A percentile compares a stretch with the other conserved stretches of the same genome.
Evolutionary conservation across 2,329 filamentous ascomycete species (phyloP).

Genomic region (Cordyceps tenuipes): DNA sequence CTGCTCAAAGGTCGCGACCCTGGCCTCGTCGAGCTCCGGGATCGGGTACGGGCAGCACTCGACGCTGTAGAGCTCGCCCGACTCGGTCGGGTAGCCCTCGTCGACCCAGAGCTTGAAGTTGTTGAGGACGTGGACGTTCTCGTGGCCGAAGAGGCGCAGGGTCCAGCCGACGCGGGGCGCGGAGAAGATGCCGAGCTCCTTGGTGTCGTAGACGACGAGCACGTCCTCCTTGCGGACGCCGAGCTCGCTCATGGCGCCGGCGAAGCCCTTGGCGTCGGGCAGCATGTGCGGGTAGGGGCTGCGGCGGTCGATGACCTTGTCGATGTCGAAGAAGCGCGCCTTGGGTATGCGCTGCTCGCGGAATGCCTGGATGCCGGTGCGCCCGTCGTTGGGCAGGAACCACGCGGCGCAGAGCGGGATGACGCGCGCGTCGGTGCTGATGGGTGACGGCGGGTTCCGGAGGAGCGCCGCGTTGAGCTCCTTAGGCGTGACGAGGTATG

Average conservation of each 20-base stretch:
- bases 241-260: slow-evolving; percentile 77
- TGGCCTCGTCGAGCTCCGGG: slow-evolving; percentile 49
- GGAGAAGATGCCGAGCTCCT: slow-evolving; percentile 88
- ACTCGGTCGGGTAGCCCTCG: slow-evolving; percentile 71
- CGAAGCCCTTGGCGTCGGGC: slow-evolving; percentile 71
- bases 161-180: slow-evolving; percentile 94
- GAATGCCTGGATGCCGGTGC: slow-evolving; percentile 74
- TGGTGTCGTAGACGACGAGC: slow-evolving; percentile 88
- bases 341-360: slow-evolving; percentile 75
- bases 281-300: slow-evolving; percentile 97
- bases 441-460: slow-evolving; percentile 69
- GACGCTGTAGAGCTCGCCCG: slow-evolving; percentile 62
- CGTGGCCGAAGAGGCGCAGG: slow-evolving; percentile 79
- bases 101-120: slow-evolving; percentile 95
- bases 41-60: slow-evolving; percentile 59
- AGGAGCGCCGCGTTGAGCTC: slow-evolving; percentile 75
- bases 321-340: slow-evolving; percentile 92
- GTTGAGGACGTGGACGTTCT: slow-evolving; percentile 81
- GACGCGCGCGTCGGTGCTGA: slow-evolving; percentile 73
- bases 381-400: slow-evolving; percentile 90
- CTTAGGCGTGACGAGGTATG: slow-evolving; percentile 78
- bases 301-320: slow-evolving; percentile 78
- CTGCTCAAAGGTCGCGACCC: slow-evolving; percentile 74
- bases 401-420: slow-evolving; percentile 88
- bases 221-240: slow-evolving; percentile 83